Evolutionary conservation across 345 rosid genomes (phyloP), one percentile per base, ranked within the genome.

Genomic region (Salix purpurea): DNA sequence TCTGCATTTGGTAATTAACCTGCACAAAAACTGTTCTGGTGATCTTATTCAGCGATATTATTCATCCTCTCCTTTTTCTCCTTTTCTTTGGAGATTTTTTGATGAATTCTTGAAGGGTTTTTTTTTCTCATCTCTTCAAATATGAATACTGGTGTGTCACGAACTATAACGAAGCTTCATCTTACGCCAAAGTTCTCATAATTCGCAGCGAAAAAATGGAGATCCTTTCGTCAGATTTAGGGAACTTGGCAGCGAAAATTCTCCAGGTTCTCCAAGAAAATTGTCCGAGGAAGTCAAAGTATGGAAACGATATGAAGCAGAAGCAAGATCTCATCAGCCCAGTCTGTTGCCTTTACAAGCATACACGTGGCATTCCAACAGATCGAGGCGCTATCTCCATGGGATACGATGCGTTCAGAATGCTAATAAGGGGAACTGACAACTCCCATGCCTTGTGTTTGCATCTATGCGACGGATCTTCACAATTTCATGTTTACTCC

Each of bases 401-500:
- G 4, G 82, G 87, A 46, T 90, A 91, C 80, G 97, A 95, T 68
- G 94, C 89, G 71, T 90, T 93, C 30, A 86, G 89, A 76, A 88
- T 91, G 97, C 74, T 91, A 81, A 88, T 93, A 65, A 87, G 89
- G 65, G 97, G 95, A 67, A 88, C 79, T 14, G 97, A 91, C 58
- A 81, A 87, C 76, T 87, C 93, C 39, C 99, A 95, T 81, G 89
- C 94, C 65, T 77, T 91, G 73, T 76, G 90, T 65, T 83, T 91
- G 56, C 92, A 86, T 74, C 60, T 86, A 7, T 90, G 88, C 73
- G 81, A 88, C 79, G 89, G 85, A 0, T 84, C 84, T 24, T 84
- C 89, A 15, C 90, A 90, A 73, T 93, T 93, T 44, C 97, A 90
- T 80, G 91, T 90, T 69, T 95, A 95, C 84, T 91, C 97, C 73